A percentile compares a stretch with the other conserved stretches of the same genome.
Evolutionary conservation across 2,329 filamentous ascomycete genomes (phyloP).

Genomic region (Cladosporium cucumerinum): DNA sequence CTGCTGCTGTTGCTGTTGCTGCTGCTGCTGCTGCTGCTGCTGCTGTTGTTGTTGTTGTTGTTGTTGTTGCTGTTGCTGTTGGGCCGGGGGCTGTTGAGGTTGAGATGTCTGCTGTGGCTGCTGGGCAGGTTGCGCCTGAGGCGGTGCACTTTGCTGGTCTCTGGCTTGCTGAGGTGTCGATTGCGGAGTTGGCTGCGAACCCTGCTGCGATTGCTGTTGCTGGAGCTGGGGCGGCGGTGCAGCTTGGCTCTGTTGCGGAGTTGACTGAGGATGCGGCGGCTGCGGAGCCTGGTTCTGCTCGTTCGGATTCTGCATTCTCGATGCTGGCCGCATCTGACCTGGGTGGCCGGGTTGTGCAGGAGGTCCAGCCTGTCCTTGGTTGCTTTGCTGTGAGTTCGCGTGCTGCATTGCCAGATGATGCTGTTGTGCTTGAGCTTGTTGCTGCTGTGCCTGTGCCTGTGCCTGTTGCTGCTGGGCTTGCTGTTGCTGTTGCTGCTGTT

Average conservation of each 20-base stretch:
- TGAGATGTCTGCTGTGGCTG: slow-evolving; percentile 24
- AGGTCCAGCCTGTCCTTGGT: slow-evolving; percentile 44
- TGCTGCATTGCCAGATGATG: slow-evolving; percentile 46
- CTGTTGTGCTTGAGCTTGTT: slow-evolving; percentile 31
- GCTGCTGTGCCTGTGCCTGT: slow-evolving; percentile 25
- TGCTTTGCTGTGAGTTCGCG: slow-evolving; percentile 48
- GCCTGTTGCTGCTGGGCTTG: slow-evolving; percentile 25
- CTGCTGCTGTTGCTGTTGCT: slow-evolving; percentile 31
- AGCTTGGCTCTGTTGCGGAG: slow-evolving; percentile 25
- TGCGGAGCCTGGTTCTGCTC: slow-evolving; percentile 26
- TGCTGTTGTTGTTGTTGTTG: slow-evolving; percentile 39
- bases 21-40: slow-evolving; percentile 48
- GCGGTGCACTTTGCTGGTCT: slow-evolving; percentile 34
- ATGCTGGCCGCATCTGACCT: slow-evolving; percentile 40
- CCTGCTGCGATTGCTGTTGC: slow-evolving; percentile 32
- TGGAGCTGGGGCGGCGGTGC: slow-evolving; percentile 29
- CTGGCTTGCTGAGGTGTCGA: slow-evolving; percentile 30
- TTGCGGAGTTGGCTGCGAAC: slow-evolving; percentile 20
- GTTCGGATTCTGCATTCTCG: slow-evolving; percentile 35
- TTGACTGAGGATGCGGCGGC: slow-evolving; percentile 26
- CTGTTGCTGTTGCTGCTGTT: slow-evolving; percentile 22
- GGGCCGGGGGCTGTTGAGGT: slow-evolving; percentile 19
- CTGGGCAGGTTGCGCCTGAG: slow-evolving; percentile 29
- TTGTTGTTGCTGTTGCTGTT: slow-evolving; percentile 24
- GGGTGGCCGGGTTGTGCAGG: slow-evolving; percentile 37